Evolutionary conservation across 352 stramenopile species (phyloP).

Genomic region (Pythium phragmitis): DNA sequence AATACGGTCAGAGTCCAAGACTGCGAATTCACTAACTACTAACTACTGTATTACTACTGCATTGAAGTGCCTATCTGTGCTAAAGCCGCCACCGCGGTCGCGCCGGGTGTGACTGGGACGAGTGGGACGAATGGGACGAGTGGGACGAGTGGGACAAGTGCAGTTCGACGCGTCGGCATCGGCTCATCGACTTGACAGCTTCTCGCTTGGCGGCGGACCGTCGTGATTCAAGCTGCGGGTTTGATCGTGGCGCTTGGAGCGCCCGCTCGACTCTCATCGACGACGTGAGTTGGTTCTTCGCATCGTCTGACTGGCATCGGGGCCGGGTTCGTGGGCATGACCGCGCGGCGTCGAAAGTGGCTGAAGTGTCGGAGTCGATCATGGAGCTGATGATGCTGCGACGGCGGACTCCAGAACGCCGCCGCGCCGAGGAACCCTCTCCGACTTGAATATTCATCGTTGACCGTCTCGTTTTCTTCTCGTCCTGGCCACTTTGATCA

Average conservation of each 20-base stretch:
- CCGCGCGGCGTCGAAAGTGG: background rate
- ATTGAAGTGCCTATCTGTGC: too few species aligned
- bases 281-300: background rate
- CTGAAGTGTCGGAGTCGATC: background rate
- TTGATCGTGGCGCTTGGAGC: background rate
- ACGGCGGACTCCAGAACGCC: background rate
- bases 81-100: slow-evolving; percentile 8
- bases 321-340: background rate
- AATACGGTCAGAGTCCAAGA: too few species aligned
- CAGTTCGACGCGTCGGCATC: background rate
- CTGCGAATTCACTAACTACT: too few species aligned
- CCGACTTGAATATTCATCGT: background rate
- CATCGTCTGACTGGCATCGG: background rate
- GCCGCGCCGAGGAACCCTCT: background rate
- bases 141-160: background rate
- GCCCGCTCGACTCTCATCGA: slow-evolving; percentile 1
- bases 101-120: background rate
- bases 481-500: background rate
- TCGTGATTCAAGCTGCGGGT: background rate
- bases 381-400: slow-evolving; percentile 4
- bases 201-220: background rate
- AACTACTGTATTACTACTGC: too few species aligned
- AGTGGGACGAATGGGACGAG: background rate
- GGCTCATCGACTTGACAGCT: background rate
- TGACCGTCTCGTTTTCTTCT: background rate